Percentiles rank a stretch among this genome's conserved stretches.
These are phyloP conservation scores for Spatholobus suberectus DNA, from an alignment of 306 rosid genomes.

Conservation along the genomic window DNA sequence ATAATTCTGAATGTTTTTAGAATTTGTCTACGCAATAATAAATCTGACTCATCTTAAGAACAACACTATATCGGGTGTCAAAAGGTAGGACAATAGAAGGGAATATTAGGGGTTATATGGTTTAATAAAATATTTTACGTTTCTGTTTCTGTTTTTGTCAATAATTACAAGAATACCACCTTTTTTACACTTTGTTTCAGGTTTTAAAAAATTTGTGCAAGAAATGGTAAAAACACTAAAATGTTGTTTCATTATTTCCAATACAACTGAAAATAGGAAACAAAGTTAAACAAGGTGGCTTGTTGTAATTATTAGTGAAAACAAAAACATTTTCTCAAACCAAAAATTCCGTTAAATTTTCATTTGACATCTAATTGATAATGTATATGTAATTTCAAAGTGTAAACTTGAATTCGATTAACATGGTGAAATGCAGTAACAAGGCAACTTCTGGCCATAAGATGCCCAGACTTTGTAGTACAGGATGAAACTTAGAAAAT, in stretches of 20 bases:
- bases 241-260: no score
- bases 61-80: not conserved
- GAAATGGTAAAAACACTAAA: no score
- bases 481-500: not conserved
- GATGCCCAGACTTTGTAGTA: not conserved
- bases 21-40: conserved; percentile 2
- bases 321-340: no score
- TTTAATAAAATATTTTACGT: no score
- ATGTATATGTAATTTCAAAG: not conserved
- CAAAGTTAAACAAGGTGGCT: no score
- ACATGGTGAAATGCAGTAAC: not conserved
- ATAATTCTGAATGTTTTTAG: not conserved
- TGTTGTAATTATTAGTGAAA: not conserved
- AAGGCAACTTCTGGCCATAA: not conserved
- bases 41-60: conserved; percentile 1
- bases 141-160: no score
- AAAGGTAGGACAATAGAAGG: not conserved
- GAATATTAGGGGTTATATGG: not conserved
- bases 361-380: not conserved
- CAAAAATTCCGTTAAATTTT: not conserved
- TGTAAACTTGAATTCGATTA: not conserved
- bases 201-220: not conserved
- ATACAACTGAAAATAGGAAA: not conserved
- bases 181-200: not conserved
- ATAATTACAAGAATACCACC: no score